Percentiles rank a stretch among this genome's conserved stretches.
Conservation (phyloP, 768 basidiomycete genomes). For the Pleurotus djamor region DNA sequence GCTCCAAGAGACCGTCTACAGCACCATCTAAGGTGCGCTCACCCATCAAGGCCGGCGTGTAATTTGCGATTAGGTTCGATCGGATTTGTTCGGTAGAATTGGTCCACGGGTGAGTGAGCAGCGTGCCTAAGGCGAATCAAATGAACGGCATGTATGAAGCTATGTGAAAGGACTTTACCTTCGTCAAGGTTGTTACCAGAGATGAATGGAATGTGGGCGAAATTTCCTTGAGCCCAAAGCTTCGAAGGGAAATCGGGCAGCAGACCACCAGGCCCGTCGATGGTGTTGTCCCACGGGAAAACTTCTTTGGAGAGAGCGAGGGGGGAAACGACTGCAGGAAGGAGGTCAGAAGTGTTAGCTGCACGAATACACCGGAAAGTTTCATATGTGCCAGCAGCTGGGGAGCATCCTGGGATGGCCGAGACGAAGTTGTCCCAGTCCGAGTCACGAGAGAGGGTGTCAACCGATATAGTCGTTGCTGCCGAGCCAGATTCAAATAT, state of each 20-base stretch:
- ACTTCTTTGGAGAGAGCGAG: conserved; percentile 11
- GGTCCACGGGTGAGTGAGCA: conserved; percentile 19
- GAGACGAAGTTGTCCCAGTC: conserved; percentile 38
- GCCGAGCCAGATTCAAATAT: conserved; percentile 42
- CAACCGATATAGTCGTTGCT: conserved; percentile 25
- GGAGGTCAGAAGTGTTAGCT: conserved; percentile 12
- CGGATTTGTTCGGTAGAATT: conserved; percentile 21
- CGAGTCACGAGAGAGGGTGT: conserved; percentile 19
- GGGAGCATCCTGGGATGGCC: conserved; percentile 29
- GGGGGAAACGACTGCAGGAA: conserved; percentile 11
- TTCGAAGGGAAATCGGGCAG: conserved; percentile 35
- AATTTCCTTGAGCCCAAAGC: conserved; percentile 22
- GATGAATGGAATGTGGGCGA: conserved; percentile 38
- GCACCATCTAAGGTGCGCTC: conserved; percentile 11
- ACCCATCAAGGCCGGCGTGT: conserved; percentile 22
- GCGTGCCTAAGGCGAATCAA: conserved; percentile 22
- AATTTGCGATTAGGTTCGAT: conserved; percentile 16
- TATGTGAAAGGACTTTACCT: conserved; percentile 24
- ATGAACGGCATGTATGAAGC: neutral
- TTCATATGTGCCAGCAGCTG: conserved; percentile 17
- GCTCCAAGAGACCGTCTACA: conserved; percentile 21
- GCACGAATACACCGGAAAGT: conserved; percentile 31
- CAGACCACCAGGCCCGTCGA: conserved; percentile 39
- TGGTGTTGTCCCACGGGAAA: conserved; percentile 31
- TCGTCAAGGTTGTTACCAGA: conserved; percentile 43